Base-by-base conservation (phyloP, 192 early-diverging fungal species). In the Umbelopsis vinacea region DNA sequence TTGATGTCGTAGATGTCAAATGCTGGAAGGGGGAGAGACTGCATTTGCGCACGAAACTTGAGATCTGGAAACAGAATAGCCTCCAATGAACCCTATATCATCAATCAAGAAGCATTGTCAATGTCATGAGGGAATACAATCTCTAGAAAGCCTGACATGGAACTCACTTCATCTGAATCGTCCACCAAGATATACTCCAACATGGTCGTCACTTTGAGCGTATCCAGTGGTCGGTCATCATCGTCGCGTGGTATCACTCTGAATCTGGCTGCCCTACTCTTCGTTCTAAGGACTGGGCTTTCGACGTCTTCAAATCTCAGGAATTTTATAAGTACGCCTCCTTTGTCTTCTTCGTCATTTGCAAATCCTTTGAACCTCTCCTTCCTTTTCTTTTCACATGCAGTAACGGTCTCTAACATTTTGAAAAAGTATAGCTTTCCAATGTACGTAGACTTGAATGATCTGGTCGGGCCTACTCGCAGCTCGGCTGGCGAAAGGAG, bases 361-460 rank as follows among this genome's bases (percentile, higher is more conserved):
- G 21, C 23, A 24, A 76, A 54, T 33, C 71, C 75, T 37, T 55
- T 67, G 17, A 72, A 24, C 55, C 75, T 23, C 21, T 47, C 40
- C 5, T 38, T 37, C 40, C 71, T 46, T 10, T 40, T 67, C 46
- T 53, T 26, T 6, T 57, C 54, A 54, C 60, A 76, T 15, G 57
- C 26, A 24, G 71, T 72, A 14, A 73, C 57, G 17, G 75, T 57
- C 52, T 76, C 75, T 35, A 72, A 67, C 71, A 71, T 69, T 47
- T 76, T 76, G 46, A 76, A 76, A 46, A 76, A 76, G 71, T 60
- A 67, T 23, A 76, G 50, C 24, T 76, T 76, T 23, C 70, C 69
- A 52, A 76, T 35, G 47, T 66, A 72, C 14, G 54, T 6, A 45
- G 71, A 48, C 9, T 37, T 33, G 47, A 76, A 76, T 8, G 46